phyloP scores from a whole-genome alignment of 768 basidiomycete species.

The Russula dissimulans region DNA sequence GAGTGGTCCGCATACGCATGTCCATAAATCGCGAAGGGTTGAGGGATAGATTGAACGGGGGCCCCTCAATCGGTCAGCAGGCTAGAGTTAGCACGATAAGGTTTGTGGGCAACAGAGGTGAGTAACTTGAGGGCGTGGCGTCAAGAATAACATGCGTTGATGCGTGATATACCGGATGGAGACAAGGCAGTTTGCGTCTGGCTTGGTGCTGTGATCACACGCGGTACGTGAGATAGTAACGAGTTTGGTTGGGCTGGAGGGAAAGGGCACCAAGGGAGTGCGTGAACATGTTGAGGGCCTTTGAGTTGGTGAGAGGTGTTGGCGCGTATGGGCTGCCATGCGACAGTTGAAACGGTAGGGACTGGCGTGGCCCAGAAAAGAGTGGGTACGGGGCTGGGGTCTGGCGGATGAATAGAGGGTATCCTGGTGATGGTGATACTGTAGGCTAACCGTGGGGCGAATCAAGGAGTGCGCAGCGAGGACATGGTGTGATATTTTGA shows the following conservation, averaged over 20 bases:
- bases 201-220: background rate
- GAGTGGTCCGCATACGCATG: background rate
- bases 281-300: background rate
- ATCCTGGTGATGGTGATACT: background rate
- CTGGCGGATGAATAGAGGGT: slow-evolving; percentile 7
- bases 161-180: background rate
- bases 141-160: background rate
- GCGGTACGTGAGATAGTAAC: background rate
- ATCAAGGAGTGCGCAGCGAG: background rate
- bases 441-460: background rate
- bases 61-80: background rate
- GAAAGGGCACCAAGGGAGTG: background rate
- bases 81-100: background rate
- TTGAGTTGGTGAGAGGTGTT: background rate
- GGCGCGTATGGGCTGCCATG: background rate
- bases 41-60: background rate
- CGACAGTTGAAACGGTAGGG: no score
- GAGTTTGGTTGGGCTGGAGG: background rate
- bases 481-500: background rate
- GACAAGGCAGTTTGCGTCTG: background rate
- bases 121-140: background rate
- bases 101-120: background rate
- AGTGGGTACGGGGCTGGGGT: background rate
- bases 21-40: background rate
- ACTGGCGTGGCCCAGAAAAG: background rate